Conservation (phyloP, 805 yeast genomes). For the Ogataea dorogensis region DNA sequence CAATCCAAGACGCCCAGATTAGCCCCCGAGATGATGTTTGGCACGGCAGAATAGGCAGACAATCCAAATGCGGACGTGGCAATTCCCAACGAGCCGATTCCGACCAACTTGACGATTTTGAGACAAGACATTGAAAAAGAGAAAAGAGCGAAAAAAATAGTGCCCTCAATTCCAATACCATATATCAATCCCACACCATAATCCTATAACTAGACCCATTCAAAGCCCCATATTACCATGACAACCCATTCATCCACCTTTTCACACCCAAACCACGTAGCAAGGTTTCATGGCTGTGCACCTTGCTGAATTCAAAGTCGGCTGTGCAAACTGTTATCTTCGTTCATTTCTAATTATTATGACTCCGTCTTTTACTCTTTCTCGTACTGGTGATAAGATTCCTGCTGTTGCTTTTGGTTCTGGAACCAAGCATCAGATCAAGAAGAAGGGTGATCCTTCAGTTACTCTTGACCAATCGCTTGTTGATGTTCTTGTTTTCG, state of each 20-base stretch:
- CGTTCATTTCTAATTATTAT: neutral
- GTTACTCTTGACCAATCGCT: conserved; percentile 36
- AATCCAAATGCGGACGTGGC: conserved; percentile 49
- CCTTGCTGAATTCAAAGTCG: too few species aligned
- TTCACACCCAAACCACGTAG: too few species aligned
- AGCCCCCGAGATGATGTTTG: conserved; percentile 16
- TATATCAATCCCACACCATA: too few species aligned
- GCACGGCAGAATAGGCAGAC: conserved; percentile 22
- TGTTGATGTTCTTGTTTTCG: conserved; percentile 44
- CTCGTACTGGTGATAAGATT: conserved; percentile 32
- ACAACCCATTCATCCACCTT: too few species aligned
- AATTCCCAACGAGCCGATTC: conserved; percentile 67
- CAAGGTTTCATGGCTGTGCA: too few species aligned
- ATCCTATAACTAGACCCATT: too few species aligned
- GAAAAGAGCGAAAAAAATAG: conserved; percentile 1
- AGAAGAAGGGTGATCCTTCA: conserved; percentile 29
- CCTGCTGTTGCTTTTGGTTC: conserved; percentile 48
- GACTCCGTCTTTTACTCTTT: conserved; percentile 28
- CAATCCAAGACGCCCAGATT: conserved; percentile 15
- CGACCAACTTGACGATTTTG: conserved; percentile 58
- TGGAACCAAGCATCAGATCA: conserved; percentile 56
- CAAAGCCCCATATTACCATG: too few species aligned
- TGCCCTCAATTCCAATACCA: too few species aligned
- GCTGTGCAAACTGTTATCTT: neutral
- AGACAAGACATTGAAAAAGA: conserved; percentile 50